Conservation (phyloP, 2,329 filamentous ascomycete genomes). For the Penicillium frequentans region DNA sequence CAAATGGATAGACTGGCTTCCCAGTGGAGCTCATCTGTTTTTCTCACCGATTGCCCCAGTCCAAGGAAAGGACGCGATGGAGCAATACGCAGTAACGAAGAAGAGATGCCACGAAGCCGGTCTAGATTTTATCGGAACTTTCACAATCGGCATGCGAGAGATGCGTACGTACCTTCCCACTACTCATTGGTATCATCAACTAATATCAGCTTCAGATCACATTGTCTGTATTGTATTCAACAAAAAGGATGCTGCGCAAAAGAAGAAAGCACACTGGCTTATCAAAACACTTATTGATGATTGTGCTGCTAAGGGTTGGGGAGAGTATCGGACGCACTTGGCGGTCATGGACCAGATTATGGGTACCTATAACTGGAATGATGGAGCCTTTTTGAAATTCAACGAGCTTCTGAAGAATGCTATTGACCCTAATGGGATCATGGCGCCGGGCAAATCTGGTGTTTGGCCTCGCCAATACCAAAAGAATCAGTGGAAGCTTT, state of each 20-base stretch:
- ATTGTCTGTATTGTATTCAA: slow-evolving; percentile 58
- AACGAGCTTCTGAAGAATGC: slow-evolving; percentile 49
- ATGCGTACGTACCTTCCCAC: slow-evolving; percentile 37
- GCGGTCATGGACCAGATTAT: slow-evolving; percentile 51
- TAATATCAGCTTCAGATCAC: slow-evolving; percentile 36
- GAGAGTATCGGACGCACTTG: slow-evolving; percentile 50
- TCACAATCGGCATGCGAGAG: slow-evolving; percentile 53
- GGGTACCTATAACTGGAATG: slow-evolving; percentile 48
- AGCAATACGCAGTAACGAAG: slow-evolving; percentile 46
- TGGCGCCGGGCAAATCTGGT: slow-evolving; percentile 7
- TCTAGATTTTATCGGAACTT: slow-evolving; percentile 54
- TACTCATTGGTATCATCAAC: neutral
- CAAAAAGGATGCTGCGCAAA: slow-evolving; percentile 40
- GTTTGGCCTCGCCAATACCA: slow-evolving; percentile 5
- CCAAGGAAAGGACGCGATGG: slow-evolving; percentile 47
- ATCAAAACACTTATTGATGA: slow-evolving; percentile 44
- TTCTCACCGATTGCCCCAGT: slow-evolving; percentile 56
- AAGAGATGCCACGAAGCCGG: slow-evolving; percentile 43
- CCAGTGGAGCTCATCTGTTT: slow-evolving; percentile 54
- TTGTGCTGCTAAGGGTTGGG: slow-evolving; percentile 42
- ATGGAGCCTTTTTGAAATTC: slow-evolving; percentile 44
- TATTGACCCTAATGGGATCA: slow-evolving; percentile 41
- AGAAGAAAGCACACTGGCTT: slow-evolving; percentile 38
- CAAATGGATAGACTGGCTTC: slow-evolving; percentile 53
- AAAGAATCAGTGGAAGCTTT: neutral